phyloP scores from a whole-genome alignment of 1,284 basidiomycete genomes.

The Gomphus bonarii region DNA sequence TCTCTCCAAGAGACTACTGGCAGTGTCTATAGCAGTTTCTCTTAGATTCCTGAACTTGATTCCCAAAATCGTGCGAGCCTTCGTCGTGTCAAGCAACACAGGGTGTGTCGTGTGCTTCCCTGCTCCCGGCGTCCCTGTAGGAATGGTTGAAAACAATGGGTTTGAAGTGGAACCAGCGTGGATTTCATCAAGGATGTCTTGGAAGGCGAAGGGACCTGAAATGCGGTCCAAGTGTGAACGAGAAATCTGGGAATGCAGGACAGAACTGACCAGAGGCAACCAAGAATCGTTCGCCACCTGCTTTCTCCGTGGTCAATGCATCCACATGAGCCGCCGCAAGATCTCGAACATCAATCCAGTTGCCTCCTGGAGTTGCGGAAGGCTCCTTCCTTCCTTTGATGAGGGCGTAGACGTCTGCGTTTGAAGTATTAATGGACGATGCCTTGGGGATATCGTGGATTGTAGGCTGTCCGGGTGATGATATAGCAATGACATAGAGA shows the following conservation, averaged over 20 bases:
- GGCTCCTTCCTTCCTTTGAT: slow-evolving; percentile 15
- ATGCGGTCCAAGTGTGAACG: not conserved
- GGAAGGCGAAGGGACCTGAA: slow-evolving; percentile 18
- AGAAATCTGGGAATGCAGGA: too few relatives aligned
- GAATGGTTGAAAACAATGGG: slow-evolving; percentile 17
- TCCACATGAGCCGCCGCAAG: slow-evolving; percentile 42
- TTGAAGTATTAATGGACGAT: slow-evolving; percentile 21
- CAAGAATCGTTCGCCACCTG: slow-evolving; percentile 42
- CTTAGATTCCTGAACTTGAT: slow-evolving; percentile 33
- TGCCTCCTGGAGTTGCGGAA: slow-evolving; percentile 16
- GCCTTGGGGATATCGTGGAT: slow-evolving; percentile 21
- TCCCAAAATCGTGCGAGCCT: slow-evolving; percentile 33
- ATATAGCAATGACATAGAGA: not conserved
- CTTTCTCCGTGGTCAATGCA: slow-evolving; percentile 35
- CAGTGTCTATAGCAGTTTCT: slow-evolving; percentile 30
- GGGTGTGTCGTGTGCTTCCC: slow-evolving; percentile 20
- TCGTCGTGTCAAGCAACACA: slow-evolving; percentile 23
- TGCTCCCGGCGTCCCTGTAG: slow-evolving; percentile 23
- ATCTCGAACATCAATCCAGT: slow-evolving; percentile 52
- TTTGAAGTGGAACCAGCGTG: slow-evolving; percentile 19
- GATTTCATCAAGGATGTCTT: slow-evolving; percentile 22
- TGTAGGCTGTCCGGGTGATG: slow-evolving; percentile 18
- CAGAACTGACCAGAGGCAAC: slow-evolving; percentile 21
- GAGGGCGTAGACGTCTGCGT: slow-evolving; percentile 18
- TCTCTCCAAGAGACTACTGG: slow-evolving; percentile 14